These are phyloP conservation scores for Mercurialis annua DNA, from an alignment of 345 rosid genomes.

Conservation along the genomic window DNA sequence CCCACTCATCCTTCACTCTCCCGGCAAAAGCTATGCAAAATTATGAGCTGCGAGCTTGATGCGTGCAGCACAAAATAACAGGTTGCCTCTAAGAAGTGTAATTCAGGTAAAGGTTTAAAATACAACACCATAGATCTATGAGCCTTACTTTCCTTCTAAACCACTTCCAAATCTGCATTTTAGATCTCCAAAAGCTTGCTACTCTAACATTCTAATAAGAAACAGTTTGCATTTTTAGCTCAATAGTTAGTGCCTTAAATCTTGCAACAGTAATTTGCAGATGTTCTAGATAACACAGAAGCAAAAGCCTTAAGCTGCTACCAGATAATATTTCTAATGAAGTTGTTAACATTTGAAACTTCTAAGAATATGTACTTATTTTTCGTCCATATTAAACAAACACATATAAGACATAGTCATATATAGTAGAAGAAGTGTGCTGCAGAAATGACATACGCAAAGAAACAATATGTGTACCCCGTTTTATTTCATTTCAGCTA, in stretches of 20 bases:
- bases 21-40: conserved; percentile 63
- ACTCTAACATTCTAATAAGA: too few species aligned
- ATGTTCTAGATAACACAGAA: background rate
- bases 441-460: too few species aligned
- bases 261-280: background rate
- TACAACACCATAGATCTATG: conserved; percentile 3
- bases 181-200: background rate
- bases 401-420: background rate
- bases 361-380: background rate
- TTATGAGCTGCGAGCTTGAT: conserved; percentile 70
- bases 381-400: conserved; percentile 9
- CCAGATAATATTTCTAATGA: background rate
- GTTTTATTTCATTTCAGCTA: too few species aligned
- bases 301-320: background rate
- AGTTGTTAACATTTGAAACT: background rate
- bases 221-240: background rate
- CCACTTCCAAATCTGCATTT: background rate
- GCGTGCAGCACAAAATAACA: conserved; percentile 89
- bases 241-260: too few species aligned
- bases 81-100: conserved; percentile 75
- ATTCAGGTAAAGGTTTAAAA: conserved; percentile 54
- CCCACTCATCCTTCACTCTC: conserved; percentile 58
- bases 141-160: too few species aligned
- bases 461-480: too few species aligned
- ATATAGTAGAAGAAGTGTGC: background rate